phyloP scores from a whole-genome alignment of 331 rosid species.

The Quercus tomentella region DNA sequence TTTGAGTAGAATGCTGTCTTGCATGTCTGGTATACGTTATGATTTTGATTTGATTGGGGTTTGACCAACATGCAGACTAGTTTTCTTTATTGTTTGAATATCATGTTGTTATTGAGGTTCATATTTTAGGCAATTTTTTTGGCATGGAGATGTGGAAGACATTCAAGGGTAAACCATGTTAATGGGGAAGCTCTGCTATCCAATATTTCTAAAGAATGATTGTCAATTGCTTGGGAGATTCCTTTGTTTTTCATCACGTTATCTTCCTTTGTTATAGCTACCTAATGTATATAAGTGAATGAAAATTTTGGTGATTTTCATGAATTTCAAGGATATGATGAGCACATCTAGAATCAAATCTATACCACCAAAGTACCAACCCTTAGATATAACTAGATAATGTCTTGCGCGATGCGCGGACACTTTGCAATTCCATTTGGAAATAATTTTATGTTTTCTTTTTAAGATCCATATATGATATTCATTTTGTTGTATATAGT shows the following conservation, averaged over 20 bases:
- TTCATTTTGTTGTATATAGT: too few species aligned
- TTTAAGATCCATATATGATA: too few species aligned
- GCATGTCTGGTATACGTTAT: conserved; percentile 8
- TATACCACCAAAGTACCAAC: accelerated
- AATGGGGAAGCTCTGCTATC: background rate
- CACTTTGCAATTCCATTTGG: too few species aligned
- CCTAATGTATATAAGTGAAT: too few species aligned
- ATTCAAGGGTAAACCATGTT: background rate
- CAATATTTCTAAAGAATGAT: background rate
- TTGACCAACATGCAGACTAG: background rate
- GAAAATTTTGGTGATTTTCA: accelerated
- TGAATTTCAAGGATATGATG: too few species aligned
- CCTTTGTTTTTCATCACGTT: too few species aligned
- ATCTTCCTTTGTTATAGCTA: too few species aligned
- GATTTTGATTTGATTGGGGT: conserved; percentile 17
- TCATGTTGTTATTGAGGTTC: conserved; percentile 1
- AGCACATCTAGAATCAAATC: too few species aligned
- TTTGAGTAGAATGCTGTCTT: background rate
- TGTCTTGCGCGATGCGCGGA: too few species aligned
- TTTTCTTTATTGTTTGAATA: conserved; percentile 16
- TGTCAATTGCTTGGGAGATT: background rate
- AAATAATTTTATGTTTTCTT: too few species aligned
- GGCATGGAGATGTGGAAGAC: background rate
- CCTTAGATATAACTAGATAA: too few species aligned
- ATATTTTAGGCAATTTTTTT: background rate